Conservation (phyloP, 768 basidiomycete species). For the Rhizopogon vinicolor region DNA sequence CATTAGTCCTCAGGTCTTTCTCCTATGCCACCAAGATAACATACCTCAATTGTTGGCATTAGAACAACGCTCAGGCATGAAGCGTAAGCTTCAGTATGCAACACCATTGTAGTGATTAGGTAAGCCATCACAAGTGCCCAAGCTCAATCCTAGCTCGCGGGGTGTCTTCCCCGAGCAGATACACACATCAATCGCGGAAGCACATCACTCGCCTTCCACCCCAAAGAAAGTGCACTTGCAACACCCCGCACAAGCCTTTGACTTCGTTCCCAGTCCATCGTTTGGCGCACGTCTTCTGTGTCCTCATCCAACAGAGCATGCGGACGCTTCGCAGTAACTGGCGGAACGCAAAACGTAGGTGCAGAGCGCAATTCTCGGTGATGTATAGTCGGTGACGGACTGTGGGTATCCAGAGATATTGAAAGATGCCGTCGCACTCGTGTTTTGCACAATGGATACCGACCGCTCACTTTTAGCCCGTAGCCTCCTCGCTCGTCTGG, state of each 20-base stretch:
- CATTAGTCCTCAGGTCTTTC: too few relatives aligned
- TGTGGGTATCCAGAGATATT: not conserved
- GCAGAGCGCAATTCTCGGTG: too few relatives aligned
- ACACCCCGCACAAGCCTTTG: constrained; percentile 17
- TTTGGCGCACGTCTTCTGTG: not conserved
- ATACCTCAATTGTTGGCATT: too few relatives aligned
- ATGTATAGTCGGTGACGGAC: too few relatives aligned
- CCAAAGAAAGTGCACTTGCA: constrained; percentile 14
- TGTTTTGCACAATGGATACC: not conserved
- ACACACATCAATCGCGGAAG: constrained; percentile 23
- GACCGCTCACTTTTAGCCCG: constrained; percentile 1
- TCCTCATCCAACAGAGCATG: not conserved
- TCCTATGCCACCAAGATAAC: too few relatives aligned
- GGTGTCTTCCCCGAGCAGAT: not conserved
- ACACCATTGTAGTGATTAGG: too few relatives aligned
- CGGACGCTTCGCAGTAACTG: not conserved
- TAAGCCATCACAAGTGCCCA: too few relatives aligned
- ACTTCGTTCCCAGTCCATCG: constrained; percentile 25
- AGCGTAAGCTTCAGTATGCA: too few relatives aligned
- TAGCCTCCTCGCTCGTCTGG: constrained; percentile 19
- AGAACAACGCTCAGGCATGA: too few relatives aligned
- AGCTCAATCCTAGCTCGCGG: not conserved
- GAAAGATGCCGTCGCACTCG: not conserved
- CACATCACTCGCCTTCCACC: constrained; percentile 14
- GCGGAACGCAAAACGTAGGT: too few relatives aligned